Evolutionary conservation across 768 basidiomycete genomes (phyloP), one percentile per base, ranked within the genome.

Genomic region (Mycena amicta): DNA sequence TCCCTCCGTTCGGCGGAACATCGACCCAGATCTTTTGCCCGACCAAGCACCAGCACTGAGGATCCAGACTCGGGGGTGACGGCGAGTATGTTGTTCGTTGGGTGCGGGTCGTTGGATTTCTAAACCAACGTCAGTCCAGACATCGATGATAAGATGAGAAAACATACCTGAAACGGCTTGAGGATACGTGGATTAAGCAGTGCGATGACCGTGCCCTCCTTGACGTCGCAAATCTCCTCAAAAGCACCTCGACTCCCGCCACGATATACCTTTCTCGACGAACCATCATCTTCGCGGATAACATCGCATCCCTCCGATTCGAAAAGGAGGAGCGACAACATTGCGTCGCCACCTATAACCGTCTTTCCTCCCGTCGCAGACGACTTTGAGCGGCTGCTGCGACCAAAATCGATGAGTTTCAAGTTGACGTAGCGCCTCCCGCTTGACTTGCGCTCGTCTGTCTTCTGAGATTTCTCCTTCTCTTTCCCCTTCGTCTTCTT

Each of bases 231-330:
- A 76, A 91, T 85, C 50, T 83, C 78, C 71, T 98, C 97, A 67
- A 92, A 98, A 3, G 95, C 95, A 4, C 97, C 97, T 5, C 87
- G 85, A 63, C 93, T 94, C 2, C 96, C 96, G 0, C 97, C 96
- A 62, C 80, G 84, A 71, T 95, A 96, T 0, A 89, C 59, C 67
- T 86, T 93, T 61, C 79, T 77, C 37, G 80, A 75, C 33, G 77
- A 74, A 11, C 78, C 81, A 50, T 85, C 79, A 5, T 82, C 85
- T 27, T 70, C 75, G 3, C 77, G 78, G 15, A 88, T 66, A 13
- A 81, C 67, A 56, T 90, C 88, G 56, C 82, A 83, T 1, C 80
- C 71, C 66, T 98, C 94, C 23, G 94, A 82, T 69, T 98, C 94
- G 66, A 98, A 98, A 28, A 99, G 77, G 43, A 98, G 71, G 58